A percentile compares a stretch with the other conserved stretches of the same genome.
Conservation (phyloP, 78 protist species). For the slime mould (Dictyostelium discoideum) region DNA sequence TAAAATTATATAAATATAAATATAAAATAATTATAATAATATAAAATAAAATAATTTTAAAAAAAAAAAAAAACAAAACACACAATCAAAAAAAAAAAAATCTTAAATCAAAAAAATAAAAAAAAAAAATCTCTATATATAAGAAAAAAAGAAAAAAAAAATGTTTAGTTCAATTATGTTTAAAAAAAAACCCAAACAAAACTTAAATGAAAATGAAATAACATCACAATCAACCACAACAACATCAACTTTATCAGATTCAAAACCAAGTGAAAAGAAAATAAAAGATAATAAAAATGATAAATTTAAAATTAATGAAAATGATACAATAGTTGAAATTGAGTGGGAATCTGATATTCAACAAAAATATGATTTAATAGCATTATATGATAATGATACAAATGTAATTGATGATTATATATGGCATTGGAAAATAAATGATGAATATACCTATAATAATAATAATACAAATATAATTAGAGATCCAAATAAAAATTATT, state of each 20-base stretch:
- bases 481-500: background rate
- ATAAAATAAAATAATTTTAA: no score
- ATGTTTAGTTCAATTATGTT: background rate
- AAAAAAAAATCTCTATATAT: no score
- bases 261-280: background rate
- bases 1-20: no score
- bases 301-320: background rate
- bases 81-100: background rate
- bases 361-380: background rate
- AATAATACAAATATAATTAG: background rate
- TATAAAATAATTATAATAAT: no score
- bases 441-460: background rate
- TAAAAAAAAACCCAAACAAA: background rate
- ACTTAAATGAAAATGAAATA: background rate
- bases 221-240: background rate
- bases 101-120: no score
- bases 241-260: background rate
- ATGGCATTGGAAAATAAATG: background rate
- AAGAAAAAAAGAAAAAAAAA: no score
- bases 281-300: background rate
- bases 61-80: background rate
- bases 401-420: background rate
- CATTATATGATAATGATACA: background rate
- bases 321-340: background rate
- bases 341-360: background rate